phyloP scores from a whole-genome alignment of 805 yeast species.

The Wickerhamiella cacticola region DNA sequence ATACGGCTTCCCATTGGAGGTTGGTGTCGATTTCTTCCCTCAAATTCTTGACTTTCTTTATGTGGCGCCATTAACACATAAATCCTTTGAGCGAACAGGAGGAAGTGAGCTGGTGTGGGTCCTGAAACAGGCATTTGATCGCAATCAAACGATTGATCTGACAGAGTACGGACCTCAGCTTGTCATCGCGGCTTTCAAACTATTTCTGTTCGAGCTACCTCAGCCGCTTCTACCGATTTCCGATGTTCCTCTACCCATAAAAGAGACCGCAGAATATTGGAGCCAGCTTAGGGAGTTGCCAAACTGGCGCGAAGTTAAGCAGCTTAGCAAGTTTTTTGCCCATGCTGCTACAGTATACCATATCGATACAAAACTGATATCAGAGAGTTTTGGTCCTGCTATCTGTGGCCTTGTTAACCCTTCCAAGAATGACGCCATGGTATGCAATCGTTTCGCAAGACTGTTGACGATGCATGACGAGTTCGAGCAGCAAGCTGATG shows the following conservation, averaged over 20 bases:
- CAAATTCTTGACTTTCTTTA: conserved; percentile 10
- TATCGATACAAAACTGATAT: conserved; percentile 20
- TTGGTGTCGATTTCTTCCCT: conserved; percentile 2
- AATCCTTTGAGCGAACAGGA: conserved; percentile 13
- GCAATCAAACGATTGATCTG: conserved; percentile 44
- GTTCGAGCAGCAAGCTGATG: conserved; percentile 23
- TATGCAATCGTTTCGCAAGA: conserved; percentile 43
- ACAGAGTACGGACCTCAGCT: conserved; percentile 46
- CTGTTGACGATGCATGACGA: conserved; percentile 44
- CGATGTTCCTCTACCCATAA: conserved; percentile 41
- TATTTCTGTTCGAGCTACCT: conserved; percentile 41
- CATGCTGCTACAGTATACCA: conserved; percentile 10
- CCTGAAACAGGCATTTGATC: conserved; percentile 26
- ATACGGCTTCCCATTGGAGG: conserved; percentile 25
- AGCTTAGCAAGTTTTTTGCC: conserved; percentile 6
- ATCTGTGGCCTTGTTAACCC: conserved; percentile 42
- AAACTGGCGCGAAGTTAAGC: conserved; percentile 1
- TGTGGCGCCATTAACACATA: conserved; percentile 13
- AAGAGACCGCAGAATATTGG: conserved; percentile 39
- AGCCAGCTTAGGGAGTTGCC: conserved; percentile 27
- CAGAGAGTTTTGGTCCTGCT: conserved; percentile 43
- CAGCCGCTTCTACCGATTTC: conserved; percentile 42
- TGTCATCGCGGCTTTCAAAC: conserved; percentile 35
- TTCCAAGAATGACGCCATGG: conserved; percentile 37
- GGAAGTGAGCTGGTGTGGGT: conserved; percentile 17